Base-by-base conservation (phyloP, 352 stramenopile genomes). In the Globisporangium barbulae region DNA sequence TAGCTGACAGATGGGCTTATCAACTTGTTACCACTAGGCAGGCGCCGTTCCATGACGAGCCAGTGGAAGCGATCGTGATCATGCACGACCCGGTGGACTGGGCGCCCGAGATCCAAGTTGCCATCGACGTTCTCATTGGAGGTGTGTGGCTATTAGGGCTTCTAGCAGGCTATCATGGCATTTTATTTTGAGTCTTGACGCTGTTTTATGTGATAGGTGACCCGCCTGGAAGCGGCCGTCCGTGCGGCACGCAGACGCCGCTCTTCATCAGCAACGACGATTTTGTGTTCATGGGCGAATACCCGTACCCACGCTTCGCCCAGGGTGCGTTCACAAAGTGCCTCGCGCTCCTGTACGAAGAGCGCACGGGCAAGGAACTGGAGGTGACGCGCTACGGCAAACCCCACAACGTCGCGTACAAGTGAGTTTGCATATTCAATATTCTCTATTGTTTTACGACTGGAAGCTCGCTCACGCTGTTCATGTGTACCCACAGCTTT, bases 81-180 rank as follows among this genome's bases (percentile, higher is more conserved):
- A 92, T 97, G 78, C 90, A 97, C 67, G 90, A 97, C 45, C 90
- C 90, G 10, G 82, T 92, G 41, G 74, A 97, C 66, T 97, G 90
- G 90, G 89, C 90, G 0, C 79, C 84, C 0, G 89, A 97, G 59
- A 77, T 96, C 52, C 90, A 97, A 66, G 81, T 97, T n/a, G 79
- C 87, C 2, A 72, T 95, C 13, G 90, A 97, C 61, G 82, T 95
- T n/a, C 72, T 97, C 19, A 86, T 93, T 35, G 90, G 88, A 53
- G 81, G 74, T 76, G 9, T 25, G 25, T 12, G 17, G 5, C 9
- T 9, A n/a, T 21, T 22, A 17, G 10, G 33, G 6, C 6, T 25
- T 45, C 57, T 35, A 7, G 19, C 17, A n/a, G 41, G 30, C 33
- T 47, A 2, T 25, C 28, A 5, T 35, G 35, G 35, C 12, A 9